These are phyloP conservation scores for Lasiodiplodia sp. DNA, from an alignment of 2,329 filamentous ascomycete genomes.

Conservation along the genomic window DNA sequence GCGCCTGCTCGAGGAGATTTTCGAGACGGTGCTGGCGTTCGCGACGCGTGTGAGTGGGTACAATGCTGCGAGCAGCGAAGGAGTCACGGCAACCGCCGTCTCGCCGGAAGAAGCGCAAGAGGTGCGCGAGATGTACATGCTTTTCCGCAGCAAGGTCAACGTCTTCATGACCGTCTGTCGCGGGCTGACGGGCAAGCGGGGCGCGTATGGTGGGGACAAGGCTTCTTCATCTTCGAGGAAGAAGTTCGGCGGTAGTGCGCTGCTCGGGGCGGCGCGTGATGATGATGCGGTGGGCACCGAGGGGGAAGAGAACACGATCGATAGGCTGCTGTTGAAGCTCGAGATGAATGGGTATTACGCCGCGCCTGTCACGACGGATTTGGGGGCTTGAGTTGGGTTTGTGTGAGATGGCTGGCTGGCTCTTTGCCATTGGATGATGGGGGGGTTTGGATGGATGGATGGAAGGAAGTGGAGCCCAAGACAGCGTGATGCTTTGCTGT, in stretches of 20 bases:
- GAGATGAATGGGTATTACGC: slow-evolving; percentile 74
- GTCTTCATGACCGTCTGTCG: slow-evolving; percentile 78
- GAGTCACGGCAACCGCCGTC: slow-evolving; percentile 36
- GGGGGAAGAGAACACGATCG: slow-evolving; percentile 66
- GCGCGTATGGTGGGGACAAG: slow-evolving; percentile 28
- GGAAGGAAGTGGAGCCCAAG: too few species aligned
- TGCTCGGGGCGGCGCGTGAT: slow-evolving; percentile 30
- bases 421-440: background rate
- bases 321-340: slow-evolving; percentile 71
- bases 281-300: slow-evolving; percentile 38
- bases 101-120: slow-evolving; percentile 42
- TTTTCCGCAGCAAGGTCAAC: slow-evolving; percentile 76
- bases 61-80: slow-evolving; percentile 27
- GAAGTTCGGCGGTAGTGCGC: slow-evolving; percentile 43
- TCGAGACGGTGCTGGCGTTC: slow-evolving; percentile 74
- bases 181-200: slow-evolving; percentile 70
- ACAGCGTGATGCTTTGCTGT: too few species aligned
- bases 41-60: slow-evolving; percentile 48
- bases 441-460: too few species aligned
- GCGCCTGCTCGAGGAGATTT: slow-evolving; percentile 77
- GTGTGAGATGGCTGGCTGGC: background rate
- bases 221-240: background rate
- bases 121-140: slow-evolving; percentile 64
- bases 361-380: slow-evolving; percentile 16
- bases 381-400: slow-evolving; percentile 1